Conservation (phyloP, 2,329 filamentous ascomycete genomes). For the Graphiopsis chlorocephala region DNA sequence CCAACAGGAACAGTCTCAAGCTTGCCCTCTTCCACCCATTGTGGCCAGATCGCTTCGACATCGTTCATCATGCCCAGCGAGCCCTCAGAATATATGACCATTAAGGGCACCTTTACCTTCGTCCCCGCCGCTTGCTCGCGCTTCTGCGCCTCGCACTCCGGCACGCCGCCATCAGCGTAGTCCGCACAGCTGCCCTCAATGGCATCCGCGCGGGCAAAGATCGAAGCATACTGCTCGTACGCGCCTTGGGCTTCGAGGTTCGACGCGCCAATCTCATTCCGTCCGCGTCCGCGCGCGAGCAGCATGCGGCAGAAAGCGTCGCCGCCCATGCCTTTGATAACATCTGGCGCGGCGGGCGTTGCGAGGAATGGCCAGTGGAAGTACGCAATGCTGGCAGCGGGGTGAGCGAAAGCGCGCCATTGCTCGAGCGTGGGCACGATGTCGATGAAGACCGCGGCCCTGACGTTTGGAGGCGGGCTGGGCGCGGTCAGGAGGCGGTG, state of each 20-base stretch:
- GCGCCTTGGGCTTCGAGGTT: conserved; percentile 37
- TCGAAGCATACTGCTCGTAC: conserved; percentile 43
- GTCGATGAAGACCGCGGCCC: conserved; percentile 46
- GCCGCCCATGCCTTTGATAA: conserved; percentile 45
- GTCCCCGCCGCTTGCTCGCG: conserved; percentile 45
- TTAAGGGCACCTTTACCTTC: conserved; percentile 42
- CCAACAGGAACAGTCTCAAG: conserved; percentile 34
- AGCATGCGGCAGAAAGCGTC: conserved; percentile 37
- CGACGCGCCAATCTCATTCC: conserved; percentile 31
- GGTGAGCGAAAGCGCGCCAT: conserved; percentile 43
- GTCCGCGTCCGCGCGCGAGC: conserved; percentile 33
- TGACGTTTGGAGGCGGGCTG: conserved; percentile 35
- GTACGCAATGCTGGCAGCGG: conserved; percentile 38
- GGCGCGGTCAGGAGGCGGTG: conserved; percentile 49
- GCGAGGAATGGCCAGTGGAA: conserved; percentile 55
- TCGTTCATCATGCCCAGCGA: conserved; percentile 45
- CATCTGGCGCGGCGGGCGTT: conserved; percentile 42
- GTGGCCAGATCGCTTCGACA: conserved; percentile 43
- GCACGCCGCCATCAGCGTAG: conserved; percentile 44
- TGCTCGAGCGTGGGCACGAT: conserved; percentile 50
- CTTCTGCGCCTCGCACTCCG: conserved; percentile 45
- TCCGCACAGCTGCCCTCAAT: conserved; percentile 47
- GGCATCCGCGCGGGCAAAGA: conserved; percentile 44
- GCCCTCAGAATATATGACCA: conserved; percentile 46
- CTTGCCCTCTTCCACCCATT: conserved; percentile 42